phyloP scores from a whole-genome alignment of 2,329 filamentous ascomycete species.

The Fusarium sacchari region DNA sequence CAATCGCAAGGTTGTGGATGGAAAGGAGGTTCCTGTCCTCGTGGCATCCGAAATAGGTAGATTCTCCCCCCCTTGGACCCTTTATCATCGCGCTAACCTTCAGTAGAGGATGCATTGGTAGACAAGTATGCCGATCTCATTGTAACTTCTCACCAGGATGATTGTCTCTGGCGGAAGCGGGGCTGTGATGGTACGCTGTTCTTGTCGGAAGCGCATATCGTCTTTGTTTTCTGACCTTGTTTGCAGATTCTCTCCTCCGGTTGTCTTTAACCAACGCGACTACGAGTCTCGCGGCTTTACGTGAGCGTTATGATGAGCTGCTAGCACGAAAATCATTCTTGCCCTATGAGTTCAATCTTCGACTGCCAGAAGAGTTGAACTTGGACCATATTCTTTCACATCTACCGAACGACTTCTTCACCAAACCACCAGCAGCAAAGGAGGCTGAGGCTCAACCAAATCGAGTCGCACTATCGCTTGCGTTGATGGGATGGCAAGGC shows the following conservation, averaged over 20 bases:
- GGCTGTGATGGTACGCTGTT: conserved; percentile 80
- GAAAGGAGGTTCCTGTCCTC: conserved; percentile 62
- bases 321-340: conserved; percentile 64
- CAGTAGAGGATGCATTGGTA: conserved; percentile 71
- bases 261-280: conserved; percentile 71
- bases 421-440: conserved; percentile 50
- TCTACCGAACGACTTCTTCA: conserved; percentile 66
- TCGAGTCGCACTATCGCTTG: conserved; percentile 72
- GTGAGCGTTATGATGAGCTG: conserved; percentile 72
- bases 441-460: conserved; percentile 55
- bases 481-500: conserved; percentile 82
- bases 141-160: conserved; percentile 77
- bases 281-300: conserved; percentile 66
- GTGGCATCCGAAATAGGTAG: conserved; percentile 68
- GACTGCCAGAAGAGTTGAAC: conserved; percentile 63
- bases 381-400: conserved; percentile 61
- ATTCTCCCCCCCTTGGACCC: neutral
- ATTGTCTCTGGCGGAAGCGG: conserved; percentile 85
- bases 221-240: conserved; percentile 33
- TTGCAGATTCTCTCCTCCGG: conserved; percentile 66
- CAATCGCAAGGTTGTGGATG: conserved; percentile 67
- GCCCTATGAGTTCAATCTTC: conserved; percentile 70
- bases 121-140: conserved; percentile 80
- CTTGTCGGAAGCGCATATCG: neutral
- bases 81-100: conserved; percentile 31